Evolutionary conservation across 257 asterid species (phyloP), one percentile per base, ranked within the genome.

Genomic region (Mentha longifolia): DNA sequence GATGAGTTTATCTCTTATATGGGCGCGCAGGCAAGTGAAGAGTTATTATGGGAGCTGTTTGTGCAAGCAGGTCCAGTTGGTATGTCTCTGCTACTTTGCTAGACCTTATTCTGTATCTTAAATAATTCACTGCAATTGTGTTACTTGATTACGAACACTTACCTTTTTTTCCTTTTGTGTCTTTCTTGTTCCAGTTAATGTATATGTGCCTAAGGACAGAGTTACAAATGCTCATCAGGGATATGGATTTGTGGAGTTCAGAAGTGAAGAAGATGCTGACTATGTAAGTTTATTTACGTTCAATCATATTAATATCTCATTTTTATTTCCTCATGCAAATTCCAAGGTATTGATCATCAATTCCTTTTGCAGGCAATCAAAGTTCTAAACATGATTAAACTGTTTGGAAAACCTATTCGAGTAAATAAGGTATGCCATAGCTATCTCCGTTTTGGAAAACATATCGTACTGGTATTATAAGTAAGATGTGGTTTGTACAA

Each of bases 51-150:
- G 96, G 98, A 91, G 82, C 73, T 93, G 72, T 89, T 93, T 77
- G 97, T 93, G 76, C 98, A 91, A 84, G 98, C 97, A 19, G 97
- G 98, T 45, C 96, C 98, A 30, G 97, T 93, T 67, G 97, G 98
- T 93, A 82, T 7, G 88, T 77, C 71, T 43, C 56, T 51, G 64
- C 28, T 12, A 45, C 56, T 42, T 25, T 30, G 17, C 19, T 45
- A 7, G 25, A 45, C 19, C 41, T 49, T 50, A 56, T 55, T 9
- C 35, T 60, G 47, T 54, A 10, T 57, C 14, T 20, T 15, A 64
- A 17, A n/a, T 46, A 45, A 14, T 30, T 62, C 28, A 20, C 57
- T 41, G 9, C 19, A 50, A 9, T 39, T 28, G 9, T 5, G 67
- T 12, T 75, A 9, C 56, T 16, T 56, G 9, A 17, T 45, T 55